Percentiles rank a stretch among this genome's conserved stretches.
phyloP scores from a whole-genome alignment of 179 eudicot species.

The Heliamphora pulchella region DNA sequence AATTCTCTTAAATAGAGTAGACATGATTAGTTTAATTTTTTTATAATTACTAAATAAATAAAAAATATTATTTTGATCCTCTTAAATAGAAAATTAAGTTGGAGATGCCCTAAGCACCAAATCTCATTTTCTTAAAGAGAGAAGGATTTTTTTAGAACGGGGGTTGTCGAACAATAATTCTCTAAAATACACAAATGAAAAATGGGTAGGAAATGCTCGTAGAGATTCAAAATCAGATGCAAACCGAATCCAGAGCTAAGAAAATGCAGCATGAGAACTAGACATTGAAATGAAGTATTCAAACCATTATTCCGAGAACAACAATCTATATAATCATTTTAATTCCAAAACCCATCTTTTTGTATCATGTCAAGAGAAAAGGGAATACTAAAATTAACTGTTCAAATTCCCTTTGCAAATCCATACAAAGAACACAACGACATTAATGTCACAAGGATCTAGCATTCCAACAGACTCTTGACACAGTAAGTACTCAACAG shows the following conservation, averaged over 20 bases:
- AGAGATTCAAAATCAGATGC: too few species aligned
- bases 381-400: background rate
- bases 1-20: too few species aligned
- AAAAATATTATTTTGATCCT: too few species aligned
- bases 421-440: background rate
- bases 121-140: too few species aligned
- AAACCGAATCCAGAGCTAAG: background rate
- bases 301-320: background rate
- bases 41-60: too few species aligned
- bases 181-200: too few species aligned
- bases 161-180: too few species aligned
- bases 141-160: too few species aligned
- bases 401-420: background rate
- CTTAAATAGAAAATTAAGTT: too few species aligned
- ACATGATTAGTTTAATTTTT: too few species aligned
- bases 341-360: background rate
- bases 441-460: background rate
- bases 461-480: constrained; percentile 48
- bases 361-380: background rate
- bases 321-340: background rate
- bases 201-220: too few species aligned
- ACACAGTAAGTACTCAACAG: constrained; percentile 44
- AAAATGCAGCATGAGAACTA: background rate
- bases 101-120: too few species aligned
- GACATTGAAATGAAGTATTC: background rate